phyloP scores from a whole-genome alignment of 2,329 filamentous ascomycete genomes.

The Sporothrix pseudoabietina region DNA sequence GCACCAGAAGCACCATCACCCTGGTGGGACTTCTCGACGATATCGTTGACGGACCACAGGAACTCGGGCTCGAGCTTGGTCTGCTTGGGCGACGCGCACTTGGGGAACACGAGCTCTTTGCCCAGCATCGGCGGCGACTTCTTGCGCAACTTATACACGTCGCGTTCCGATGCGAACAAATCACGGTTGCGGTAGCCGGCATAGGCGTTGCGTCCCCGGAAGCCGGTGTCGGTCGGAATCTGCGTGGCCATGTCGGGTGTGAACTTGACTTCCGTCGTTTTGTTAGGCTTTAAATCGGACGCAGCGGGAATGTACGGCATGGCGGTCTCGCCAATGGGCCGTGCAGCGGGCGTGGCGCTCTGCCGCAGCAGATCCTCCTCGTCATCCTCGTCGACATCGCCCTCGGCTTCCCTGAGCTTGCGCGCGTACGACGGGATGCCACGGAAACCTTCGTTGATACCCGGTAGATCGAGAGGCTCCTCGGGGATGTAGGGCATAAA shows the following conservation, averaged over 20 bases:
- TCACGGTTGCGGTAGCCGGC: constrained; percentile 50
- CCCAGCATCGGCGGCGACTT: constrained; percentile 84
- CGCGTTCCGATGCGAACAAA: constrained; percentile 48
- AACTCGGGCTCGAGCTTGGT: constrained; percentile 83
- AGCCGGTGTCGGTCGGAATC: constrained; percentile 47
- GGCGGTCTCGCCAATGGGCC: constrained; percentile 40
- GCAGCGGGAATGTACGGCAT: constrained; percentile 43
- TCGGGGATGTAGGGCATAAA: constrained; percentile 42
- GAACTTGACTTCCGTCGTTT: background rate
- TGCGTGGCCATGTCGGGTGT: constrained; percentile 32
- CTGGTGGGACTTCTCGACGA: constrained; percentile 53
- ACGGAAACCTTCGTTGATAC: constrained; percentile 22
- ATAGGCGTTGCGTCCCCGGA: constrained; percentile 49
- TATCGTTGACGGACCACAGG: constrained; percentile 54
- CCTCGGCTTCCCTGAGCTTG: constrained; percentile 32
- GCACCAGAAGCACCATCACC: constrained; percentile 38
- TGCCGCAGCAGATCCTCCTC: constrained; percentile 33
- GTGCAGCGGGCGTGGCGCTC: constrained; percentile 20
- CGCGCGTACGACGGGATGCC: constrained; percentile 33
- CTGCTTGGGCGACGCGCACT: constrained; percentile 78
- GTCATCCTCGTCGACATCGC: constrained; percentile 33
- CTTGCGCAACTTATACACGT: constrained; percentile 54
- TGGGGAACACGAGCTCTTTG: constrained; percentile 74
- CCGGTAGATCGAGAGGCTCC: constrained; percentile 34
- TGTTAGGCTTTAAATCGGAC: constrained; percentile 31